phyloP scores from a whole-genome alignment of 345 rosid species.

The Streptanthus diversifolius region DNA sequence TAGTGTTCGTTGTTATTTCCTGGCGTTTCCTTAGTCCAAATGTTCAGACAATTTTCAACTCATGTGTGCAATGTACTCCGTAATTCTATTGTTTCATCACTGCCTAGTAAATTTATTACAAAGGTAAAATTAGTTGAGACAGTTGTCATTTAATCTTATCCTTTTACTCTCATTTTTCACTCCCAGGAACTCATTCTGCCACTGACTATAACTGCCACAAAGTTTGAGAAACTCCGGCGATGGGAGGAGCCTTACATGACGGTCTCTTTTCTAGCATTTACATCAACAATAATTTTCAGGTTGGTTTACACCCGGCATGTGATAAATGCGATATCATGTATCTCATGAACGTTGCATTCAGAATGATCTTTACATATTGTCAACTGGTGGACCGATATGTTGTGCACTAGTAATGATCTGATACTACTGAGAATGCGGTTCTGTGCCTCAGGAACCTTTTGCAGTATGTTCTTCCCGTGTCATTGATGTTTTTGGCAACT shows the following conservation, averaged over 20 bases:
- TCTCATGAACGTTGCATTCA: not conserved
- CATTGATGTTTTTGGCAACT: conserved; percentile 60
- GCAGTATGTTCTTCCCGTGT: conserved; percentile 59
- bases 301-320: conserved; percentile 28
- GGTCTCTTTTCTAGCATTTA: conserved; percentile 62
- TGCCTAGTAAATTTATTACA: not conserved
- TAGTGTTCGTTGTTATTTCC: not conserved
- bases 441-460: conserved; percentile 61
- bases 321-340: not conserved
- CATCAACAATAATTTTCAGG: conserved; percentile 79
- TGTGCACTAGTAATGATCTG: not conserved
- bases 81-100: not conserved
- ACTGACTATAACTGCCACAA: conserved; percentile 50
- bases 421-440: not conserved
- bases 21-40: not conserved
- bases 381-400: not conserved
- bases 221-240: conserved; percentile 61
- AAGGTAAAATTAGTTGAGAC: not conserved
- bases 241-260: conserved; percentile 97
- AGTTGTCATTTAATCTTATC: not conserved
- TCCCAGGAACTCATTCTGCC: conserved; percentile 86
- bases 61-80: not conserved
- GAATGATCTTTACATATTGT: conserved; percentile 3
- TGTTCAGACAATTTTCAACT: not conserved
- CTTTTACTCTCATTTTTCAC: not conserved